Evolutionary conservation across 306 rosid genomes (phyloP), one percentile per base, ranked within the genome.

Genomic region (Vachellia pachyceras): DNA sequence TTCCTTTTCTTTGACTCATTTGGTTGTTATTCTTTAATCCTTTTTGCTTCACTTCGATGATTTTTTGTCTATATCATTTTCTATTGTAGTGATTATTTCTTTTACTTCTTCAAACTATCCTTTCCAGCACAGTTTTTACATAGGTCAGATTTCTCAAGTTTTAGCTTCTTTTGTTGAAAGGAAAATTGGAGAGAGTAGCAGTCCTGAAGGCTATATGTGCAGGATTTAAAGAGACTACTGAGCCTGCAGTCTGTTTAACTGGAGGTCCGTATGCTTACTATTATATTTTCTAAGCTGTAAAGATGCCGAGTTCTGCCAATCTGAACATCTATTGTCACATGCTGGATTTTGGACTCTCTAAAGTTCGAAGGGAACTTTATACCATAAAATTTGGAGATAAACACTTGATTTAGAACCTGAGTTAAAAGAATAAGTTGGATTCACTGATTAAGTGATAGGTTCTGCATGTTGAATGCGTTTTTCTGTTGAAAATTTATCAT

Each of bases 161-260:
- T 55, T 75, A 55, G 5, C 75, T 67, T 82, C n/a, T 70, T 76
- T 79, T 71, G 35, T 80, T 47, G 67, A 76, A 80, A 94, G 99
- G 99, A 81, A 90, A 93, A 91, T 83, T 95, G 89, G 97, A 88
- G 82, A 90, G 99, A 84, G 83, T 86, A 66, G 46, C 93, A 18
- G 89, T 95, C 76, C 82, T 93, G 55, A 93, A 90, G 87, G 99
- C 98, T 10, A 12, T 95, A 79, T 95, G 99, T 77, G 72, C 98
- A 23, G 99, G 98, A 86, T 95, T 93, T 79, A 87, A 93, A 87
- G 97, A 93, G 83, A 83, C 85, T 72, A 74, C 89, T 15, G 99
- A 95, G 14, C 99, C 99, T 83, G 73, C 79, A 45, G 82, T 93
- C 77, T 95, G 99, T 89, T 87, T 93, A 83, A 87, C 76, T 41